Evolutionary conservation across 169 alveolate species (phyloP).

Genomic region (Amoebophrya sp.): DNA sequence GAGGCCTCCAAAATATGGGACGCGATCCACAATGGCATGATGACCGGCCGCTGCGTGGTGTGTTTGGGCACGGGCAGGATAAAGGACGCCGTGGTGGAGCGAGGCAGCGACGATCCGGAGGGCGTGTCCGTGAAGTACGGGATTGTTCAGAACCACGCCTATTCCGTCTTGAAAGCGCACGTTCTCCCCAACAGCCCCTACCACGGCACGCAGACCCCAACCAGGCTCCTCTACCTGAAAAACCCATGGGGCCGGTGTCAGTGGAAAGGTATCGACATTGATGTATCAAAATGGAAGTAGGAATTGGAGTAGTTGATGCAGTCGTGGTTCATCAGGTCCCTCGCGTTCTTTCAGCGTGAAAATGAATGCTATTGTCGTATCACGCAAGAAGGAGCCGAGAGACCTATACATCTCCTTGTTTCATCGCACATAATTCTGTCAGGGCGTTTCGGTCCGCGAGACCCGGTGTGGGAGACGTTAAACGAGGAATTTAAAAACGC

Average conservation of each 20-base stretch:
- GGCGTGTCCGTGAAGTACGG: constrained; percentile 18
- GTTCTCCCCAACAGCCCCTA: not conserved
- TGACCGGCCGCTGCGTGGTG: not conserved
- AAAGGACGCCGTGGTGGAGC: constrained; percentile 19
- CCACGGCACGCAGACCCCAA: not conserved
- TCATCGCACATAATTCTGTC: not conserved
- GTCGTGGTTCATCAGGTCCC: too few relatives aligned
- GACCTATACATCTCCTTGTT: too few relatives aligned
- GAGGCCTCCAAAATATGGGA: not conserved
- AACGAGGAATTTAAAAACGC: not conserved
- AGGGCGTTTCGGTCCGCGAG: not conserved
- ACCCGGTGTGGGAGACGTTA: not conserved
- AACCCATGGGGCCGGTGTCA: constrained; percentile 5
- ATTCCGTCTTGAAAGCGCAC: not conserved
- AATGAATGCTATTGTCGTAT: too few relatives aligned
- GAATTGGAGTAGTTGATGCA: too few relatives aligned
- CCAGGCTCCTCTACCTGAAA: constrained; percentile 21
- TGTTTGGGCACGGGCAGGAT: not conserved
- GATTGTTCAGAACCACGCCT: constrained; percentile 11
- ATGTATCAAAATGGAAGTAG: too few relatives aligned
- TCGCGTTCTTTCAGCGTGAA: too few relatives aligned
- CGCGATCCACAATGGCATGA: not conserved
- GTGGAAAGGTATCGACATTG: constrained; percentile 21
- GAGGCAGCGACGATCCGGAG: not conserved
- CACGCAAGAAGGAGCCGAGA: too few relatives aligned